Conservation (phyloP, 192 early-diverging fungal genomes). For the Backusella parvicylindrica region DNA sequence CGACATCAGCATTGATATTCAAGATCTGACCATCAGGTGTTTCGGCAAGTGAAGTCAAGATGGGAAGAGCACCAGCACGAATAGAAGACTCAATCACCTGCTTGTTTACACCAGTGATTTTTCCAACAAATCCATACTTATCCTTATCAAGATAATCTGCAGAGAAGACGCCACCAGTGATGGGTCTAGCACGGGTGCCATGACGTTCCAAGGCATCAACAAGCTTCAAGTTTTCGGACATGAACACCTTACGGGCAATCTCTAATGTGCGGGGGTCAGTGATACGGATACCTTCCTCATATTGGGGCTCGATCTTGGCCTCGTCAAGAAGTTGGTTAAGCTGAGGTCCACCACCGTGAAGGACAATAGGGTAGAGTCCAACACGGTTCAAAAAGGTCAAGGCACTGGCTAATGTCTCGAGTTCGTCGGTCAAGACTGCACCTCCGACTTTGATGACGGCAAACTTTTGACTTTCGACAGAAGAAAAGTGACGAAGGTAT, state of each 20-base stretch:
- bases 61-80: conserved; percentile 91
- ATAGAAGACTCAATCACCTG: conserved; percentile 91
- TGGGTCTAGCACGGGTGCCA: conserved; percentile 94
- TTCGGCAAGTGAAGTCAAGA: conserved; percentile 94
- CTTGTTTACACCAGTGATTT: conserved; percentile 89
- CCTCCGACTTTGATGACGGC: conserved; percentile 99
- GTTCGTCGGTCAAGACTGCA: conserved; percentile 92
- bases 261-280: conserved; percentile 91
- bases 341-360: conserved; percentile 98
- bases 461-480: conserved; percentile 98
- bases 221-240: conserved; percentile 93
- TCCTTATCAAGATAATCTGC: conserved; percentile 96
- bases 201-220: conserved; percentile 95
- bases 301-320: conserved; percentile 94
- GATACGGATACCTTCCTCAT: conserved; percentile 96
- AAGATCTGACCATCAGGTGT: conserved; percentile 95
- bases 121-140: conserved; percentile 92
- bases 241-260: conserved; percentile 93
- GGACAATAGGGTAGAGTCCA: conserved; percentile 96
- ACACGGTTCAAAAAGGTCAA: conserved; percentile 97
- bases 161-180: conserved; percentile 92
- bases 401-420: conserved; percentile 91
- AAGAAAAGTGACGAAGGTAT: conserved; percentile 95
- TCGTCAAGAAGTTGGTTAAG: conserved; percentile 87
- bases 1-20: conserved; percentile 99